Evolutionary conservation across 2,329 filamentous ascomycete species (phyloP), one percentile per base, ranked within the genome.

Genomic region (Talaromyces rugulosus): DNA sequence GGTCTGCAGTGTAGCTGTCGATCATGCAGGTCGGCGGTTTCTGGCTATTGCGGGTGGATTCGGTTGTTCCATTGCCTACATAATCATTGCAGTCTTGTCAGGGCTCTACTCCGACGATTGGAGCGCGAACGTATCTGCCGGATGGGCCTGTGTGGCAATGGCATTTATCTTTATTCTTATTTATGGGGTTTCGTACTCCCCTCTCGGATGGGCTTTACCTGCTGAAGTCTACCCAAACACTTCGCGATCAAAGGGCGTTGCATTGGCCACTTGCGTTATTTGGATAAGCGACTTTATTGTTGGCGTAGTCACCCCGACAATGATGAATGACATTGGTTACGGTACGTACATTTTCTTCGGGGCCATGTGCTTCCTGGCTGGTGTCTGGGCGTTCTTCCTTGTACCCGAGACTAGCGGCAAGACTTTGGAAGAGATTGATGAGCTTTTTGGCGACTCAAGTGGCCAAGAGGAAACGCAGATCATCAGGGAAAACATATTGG

Each of bases 221-320:
- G 34, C 56, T 11, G 56, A 58, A 12, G 47, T 58, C 42, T 58
- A 47, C 40, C 56, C 56, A 16, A 47, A 31, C 40, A 50, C 42
- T 8, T 47, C 44, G 23, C 55, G 56, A 16, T 50, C 44, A 12
- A 50, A 50, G 11, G 44, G 44, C 11, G 44, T 50, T 11, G 44
- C 44, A 50, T 50, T 50, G 16, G 44, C 44, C 11, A 50, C 44
- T 5, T 50, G 44, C 23, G 11, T 27, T 50, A 50, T 50, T 50
- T 50, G 44, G 44, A 27, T 50, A 50, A 23, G 44, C 23, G 44
- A 50, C 44, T 50, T 50, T 23, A 27, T 50, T 50, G 16, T 50
- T 27, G 44, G 44, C 2, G 11, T 27, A 50, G 44, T 27, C 18
- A 50, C 44, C 23, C 44, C 44, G 44, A 23, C 44, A 0, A 50